These are phyloP conservation scores for Carex scoparia DNA, from an alignment of 176 grass and related monocot species.

Conservation along the genomic window DNA sequence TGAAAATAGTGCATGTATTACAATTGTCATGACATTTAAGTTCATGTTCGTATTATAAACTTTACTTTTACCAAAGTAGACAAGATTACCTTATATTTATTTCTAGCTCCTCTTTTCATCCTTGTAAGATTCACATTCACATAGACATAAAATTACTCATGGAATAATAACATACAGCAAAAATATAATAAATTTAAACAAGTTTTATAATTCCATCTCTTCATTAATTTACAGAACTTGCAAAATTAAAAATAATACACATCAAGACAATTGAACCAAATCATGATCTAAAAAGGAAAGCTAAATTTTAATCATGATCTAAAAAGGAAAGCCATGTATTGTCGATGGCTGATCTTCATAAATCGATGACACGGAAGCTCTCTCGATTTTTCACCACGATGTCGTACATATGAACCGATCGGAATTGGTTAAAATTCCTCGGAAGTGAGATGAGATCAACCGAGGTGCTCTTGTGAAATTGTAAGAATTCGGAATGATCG, in stretches of 20 bases:
- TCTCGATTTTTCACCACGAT: slow-evolving; percentile 93
- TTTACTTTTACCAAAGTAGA: neutral
- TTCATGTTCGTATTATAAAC: neutral
- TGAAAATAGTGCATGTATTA: neutral
- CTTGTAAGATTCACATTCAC: neutral
- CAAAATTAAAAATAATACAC: neutral
- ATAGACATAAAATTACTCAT: neutral
- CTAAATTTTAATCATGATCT: neutral
- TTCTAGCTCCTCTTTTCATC: neutral
- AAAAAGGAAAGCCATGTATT: neutral
- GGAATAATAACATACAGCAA: neutral
- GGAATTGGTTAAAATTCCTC: slow-evolving; percentile 53
- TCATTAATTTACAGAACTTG: neutral
- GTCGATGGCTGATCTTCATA: slow-evolving; percentile 8
- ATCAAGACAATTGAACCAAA: neutral
- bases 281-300: neutral
- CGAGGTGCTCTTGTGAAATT: slow-evolving; percentile 80
- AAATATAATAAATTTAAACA: neutral
- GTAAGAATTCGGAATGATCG: slow-evolving; percentile 31
- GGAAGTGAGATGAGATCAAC: slow-evolving; percentile 97
- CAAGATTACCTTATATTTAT: neutral
- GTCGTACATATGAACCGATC: slow-evolving; percentile 94
- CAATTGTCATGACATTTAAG: neutral
- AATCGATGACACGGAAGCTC: slow-evolving; percentile 68
- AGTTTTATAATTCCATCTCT: neutral